These are phyloP conservation scores for Fusarium foetens DNA, from an alignment of 2,329 filamentous ascomycete species.

Conservation along the genomic window DNA sequence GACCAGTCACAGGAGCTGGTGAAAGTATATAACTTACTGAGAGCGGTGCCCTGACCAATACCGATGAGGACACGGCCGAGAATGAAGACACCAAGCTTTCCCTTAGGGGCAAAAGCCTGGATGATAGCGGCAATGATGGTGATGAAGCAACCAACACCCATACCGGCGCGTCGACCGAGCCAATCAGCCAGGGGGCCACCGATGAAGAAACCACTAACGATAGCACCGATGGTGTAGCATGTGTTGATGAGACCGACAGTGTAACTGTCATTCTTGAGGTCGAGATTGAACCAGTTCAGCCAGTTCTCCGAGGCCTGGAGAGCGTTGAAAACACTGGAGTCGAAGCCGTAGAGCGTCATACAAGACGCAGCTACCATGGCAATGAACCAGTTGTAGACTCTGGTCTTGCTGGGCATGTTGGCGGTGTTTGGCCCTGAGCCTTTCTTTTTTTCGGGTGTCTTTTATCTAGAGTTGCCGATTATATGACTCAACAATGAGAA, in stretches of 20 bases:
- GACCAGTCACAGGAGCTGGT: background rate
- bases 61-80: slow-evolving; percentile 75
- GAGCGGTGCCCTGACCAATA: slow-evolving; percentile 74
- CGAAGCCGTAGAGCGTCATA: slow-evolving; percentile 81
- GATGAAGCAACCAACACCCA: slow-evolving; percentile 71
- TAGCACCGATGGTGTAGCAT: slow-evolving; percentile 75
- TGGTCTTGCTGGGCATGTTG: slow-evolving; percentile 51
- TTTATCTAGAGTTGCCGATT: background rate
- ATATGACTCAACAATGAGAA: background rate
- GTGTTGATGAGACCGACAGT: slow-evolving; percentile 69
- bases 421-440: slow-evolving; percentile 24
- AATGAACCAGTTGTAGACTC: slow-evolving; percentile 60
- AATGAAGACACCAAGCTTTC: slow-evolving; percentile 73
- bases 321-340: slow-evolving; percentile 79
- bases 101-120: slow-evolving; percentile 71
- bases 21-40: slow-evolving; percentile 51
- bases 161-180: slow-evolving; percentile 71
- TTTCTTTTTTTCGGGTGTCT: background rate
- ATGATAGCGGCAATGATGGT: slow-evolving; percentile 76
- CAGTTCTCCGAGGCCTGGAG: slow-evolving; percentile 75
- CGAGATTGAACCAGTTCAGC: slow-evolving; percentile 69
- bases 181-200: slow-evolving; percentile 71
- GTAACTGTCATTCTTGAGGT: slow-evolving; percentile 55
- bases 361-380: slow-evolving; percentile 76
- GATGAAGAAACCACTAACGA: slow-evolving; percentile 75